Evolutionary conservation across 2,329 filamentous ascomycete genomes (phyloP).

Genomic region (Lachnellula cervina): DNA sequence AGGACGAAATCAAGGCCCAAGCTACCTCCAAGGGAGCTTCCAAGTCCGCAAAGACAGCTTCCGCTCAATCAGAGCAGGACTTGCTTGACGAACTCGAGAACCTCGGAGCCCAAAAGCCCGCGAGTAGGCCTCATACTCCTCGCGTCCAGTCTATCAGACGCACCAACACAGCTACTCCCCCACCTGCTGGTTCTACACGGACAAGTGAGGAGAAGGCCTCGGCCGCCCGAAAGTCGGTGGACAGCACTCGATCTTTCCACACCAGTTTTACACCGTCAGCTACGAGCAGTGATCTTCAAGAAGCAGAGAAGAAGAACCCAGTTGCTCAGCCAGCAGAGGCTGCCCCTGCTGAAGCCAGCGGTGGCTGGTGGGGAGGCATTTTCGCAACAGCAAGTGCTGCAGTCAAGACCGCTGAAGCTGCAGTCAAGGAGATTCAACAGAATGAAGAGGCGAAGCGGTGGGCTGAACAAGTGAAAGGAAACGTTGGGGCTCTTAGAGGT

Average conservation of each 20-base stretch:
- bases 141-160: slow-evolving; percentile 55
- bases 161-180: slow-evolving; percentile 44
- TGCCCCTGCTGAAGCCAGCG: slow-evolving; percentile 31
- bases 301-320: slow-evolving; percentile 48
- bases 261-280: slow-evolving; percentile 67
- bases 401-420: slow-evolving; percentile 86
- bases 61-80: slow-evolving; percentile 54
- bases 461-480: slow-evolving; percentile 89
- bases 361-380: slow-evolving; percentile 86
- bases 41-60: slow-evolving; percentile 31
- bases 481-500: slow-evolving; percentile 72
- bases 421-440: slow-evolving; percentile 90
- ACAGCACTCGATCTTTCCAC: slow-evolving; percentile 68
- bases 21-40: slow-evolving; percentile 35
- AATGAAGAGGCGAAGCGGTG: slow-evolving; percentile 96
- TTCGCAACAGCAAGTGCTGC: slow-evolving; percentile 71
- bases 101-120: slow-evolving; percentile 59
- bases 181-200: slow-evolving; percentile 44
- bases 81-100: slow-evolving; percentile 84
- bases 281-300: slow-evolving; percentile 54
- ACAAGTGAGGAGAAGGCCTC: slow-evolving; percentile 60
- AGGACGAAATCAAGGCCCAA: slow-evolving; percentile 44
- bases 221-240: slow-evolving; percentile 64
- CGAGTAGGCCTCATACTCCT: slow-evolving; percentile 76
- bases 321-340: slow-evolving; percentile 38